Evolutionary conservation across 192 early-diverging fungal species (phyloP).

Genomic region (Glomus cerebriforme): DNA sequence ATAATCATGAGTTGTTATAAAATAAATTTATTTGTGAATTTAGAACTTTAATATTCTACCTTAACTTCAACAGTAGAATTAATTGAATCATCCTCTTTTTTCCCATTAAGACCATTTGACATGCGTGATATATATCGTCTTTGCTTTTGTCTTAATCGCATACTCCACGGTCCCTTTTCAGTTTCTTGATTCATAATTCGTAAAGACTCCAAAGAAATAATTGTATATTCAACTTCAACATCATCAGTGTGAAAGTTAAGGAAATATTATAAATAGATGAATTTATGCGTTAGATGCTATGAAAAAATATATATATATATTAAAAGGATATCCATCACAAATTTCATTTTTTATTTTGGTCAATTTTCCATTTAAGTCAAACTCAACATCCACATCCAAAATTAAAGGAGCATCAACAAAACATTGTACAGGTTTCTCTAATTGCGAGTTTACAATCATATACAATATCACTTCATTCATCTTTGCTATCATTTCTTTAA

Average conservation of each 20-base stretch:
- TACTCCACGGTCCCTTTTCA: background rate
- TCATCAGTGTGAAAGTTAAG: slow-evolving; percentile 44
- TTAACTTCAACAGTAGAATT: background rate
- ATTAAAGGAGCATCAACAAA: slow-evolving; percentile 79
- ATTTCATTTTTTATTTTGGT: slow-evolving; percentile 42
- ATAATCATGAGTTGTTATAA: background rate
- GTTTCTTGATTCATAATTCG: slow-evolving; percentile 46
- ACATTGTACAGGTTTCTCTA: slow-evolving; percentile 58
- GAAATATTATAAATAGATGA: background rate
- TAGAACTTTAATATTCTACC: background rate
- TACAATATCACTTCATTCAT: slow-evolving; percentile 55
- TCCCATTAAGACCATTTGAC: background rate
- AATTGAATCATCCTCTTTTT: background rate
- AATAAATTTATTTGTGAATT: background rate
- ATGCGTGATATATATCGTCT: background rate
- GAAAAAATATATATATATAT: background rate
- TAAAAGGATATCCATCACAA: slow-evolving; percentile 41
- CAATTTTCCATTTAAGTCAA: slow-evolving; percentile 61
- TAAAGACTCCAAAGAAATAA: slow-evolving; percentile 71
- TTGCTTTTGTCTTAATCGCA: slow-evolving; percentile 11
- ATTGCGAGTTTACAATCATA: slow-evolving; percentile 64
- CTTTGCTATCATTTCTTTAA: slow-evolving; percentile 34
- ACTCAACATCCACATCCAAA: slow-evolving; percentile 81
- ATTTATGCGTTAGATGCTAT: slow-evolving; percentile 9
- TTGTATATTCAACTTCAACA: slow-evolving; percentile 64